These are phyloP conservation scores for Penicillium tannophilum DNA, from an alignment of 495 filamentous ascomycete genomes.

Conservation along the genomic window DNA sequence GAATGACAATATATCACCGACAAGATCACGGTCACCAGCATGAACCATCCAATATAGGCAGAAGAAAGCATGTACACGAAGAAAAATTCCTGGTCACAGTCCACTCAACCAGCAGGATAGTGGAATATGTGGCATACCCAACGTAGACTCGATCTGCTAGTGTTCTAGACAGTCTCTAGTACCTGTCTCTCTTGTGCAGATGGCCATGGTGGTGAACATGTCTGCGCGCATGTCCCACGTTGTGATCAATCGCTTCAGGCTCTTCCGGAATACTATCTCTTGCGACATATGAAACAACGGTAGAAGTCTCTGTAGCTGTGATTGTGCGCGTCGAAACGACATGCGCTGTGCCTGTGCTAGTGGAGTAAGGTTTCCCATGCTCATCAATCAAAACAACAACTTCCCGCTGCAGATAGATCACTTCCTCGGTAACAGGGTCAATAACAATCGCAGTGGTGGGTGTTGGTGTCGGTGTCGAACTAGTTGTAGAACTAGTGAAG, in stretches of 20 bases:
- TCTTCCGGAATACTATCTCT: slow-evolving; percentile 22
- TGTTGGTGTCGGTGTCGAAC: slow-evolving; percentile 27
- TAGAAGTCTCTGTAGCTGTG: slow-evolving; percentile 25
- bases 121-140: slow-evolving; percentile 13
- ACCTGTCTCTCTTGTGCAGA: slow-evolving; percentile 18
- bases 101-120: slow-evolving; percentile 7
- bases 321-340: slow-evolving; percentile 26
- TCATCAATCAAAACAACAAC: slow-evolving; percentile 40
- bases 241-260: slow-evolving; percentile 19
- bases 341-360: slow-evolving; percentile 22
- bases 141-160: slow-evolving; percentile 7
- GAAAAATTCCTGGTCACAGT: slow-evolving; percentile 12
- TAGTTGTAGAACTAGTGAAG: slow-evolving; percentile 5
- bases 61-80: slow-evolving; percentile 27
- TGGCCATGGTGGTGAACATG: slow-evolving; percentile 30
- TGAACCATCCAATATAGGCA: slow-evolving; percentile 7
- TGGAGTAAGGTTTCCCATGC: slow-evolving; percentile 27
- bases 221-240: slow-evolving; percentile 20
- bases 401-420: slow-evolving; percentile 41
- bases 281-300: slow-evolving; percentile 30
- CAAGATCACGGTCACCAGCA: slow-evolving; percentile 4
- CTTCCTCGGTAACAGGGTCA: slow-evolving; percentile 33
- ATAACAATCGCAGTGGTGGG: slow-evolving; percentile 30
- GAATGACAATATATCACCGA: slow-evolving; percentile 20
- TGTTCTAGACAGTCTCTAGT: slow-evolving; percentile 11